Conservation (phyloP, 2,329 filamentous ascomycete species). For the Fusarium torreyae region DNA sequence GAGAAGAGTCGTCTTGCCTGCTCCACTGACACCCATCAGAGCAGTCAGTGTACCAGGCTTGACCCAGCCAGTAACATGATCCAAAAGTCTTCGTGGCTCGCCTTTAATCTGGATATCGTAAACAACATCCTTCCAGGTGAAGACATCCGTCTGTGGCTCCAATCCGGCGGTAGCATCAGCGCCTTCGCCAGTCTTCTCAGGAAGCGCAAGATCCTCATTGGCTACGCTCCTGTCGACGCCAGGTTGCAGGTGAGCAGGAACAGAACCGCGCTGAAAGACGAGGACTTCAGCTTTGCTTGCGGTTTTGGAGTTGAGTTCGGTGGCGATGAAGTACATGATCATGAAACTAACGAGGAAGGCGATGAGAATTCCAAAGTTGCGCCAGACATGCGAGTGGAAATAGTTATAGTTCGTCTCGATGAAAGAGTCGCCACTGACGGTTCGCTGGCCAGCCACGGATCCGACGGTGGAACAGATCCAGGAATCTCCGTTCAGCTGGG, state of each 20-base stretch:
- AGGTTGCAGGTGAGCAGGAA: constrained; percentile 60
- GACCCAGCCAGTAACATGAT: constrained; percentile 89
- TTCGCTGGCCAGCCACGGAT: constrained; percentile 66
- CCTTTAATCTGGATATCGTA: constrained; percentile 82
- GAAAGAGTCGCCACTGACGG: constrained; percentile 74
- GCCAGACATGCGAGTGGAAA: constrained; percentile 71
- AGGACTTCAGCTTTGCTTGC: constrained; percentile 77
- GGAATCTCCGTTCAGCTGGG: constrained; percentile 59
- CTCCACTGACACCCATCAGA: constrained; percentile 74
- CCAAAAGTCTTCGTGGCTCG: constrained; percentile 78
- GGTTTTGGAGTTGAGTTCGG: constrained; percentile 75
- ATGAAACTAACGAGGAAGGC: constrained; percentile 77
- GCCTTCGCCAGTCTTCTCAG: constrained; percentile 43
- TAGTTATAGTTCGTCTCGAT: constrained; percentile 71
- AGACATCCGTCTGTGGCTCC: constrained; percentile 70
- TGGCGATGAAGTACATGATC: constrained; percentile 72
- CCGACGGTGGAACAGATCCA: constrained; percentile 70
- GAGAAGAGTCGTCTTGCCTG: constrained; percentile 62
- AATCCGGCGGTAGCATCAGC: constrained; percentile 50
- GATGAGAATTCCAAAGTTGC: constrained; percentile 78
- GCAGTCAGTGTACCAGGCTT: constrained; percentile 90
- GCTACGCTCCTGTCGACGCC: constrained; percentile 46
- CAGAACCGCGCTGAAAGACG: constrained; percentile 73
- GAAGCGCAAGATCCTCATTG: constrained; percentile 51
- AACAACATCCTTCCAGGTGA: constrained; percentile 84